phyloP scores from a whole-genome alignment of 2,329 filamentous ascomycete species.

The Hypoxylon sp. region DNA sequence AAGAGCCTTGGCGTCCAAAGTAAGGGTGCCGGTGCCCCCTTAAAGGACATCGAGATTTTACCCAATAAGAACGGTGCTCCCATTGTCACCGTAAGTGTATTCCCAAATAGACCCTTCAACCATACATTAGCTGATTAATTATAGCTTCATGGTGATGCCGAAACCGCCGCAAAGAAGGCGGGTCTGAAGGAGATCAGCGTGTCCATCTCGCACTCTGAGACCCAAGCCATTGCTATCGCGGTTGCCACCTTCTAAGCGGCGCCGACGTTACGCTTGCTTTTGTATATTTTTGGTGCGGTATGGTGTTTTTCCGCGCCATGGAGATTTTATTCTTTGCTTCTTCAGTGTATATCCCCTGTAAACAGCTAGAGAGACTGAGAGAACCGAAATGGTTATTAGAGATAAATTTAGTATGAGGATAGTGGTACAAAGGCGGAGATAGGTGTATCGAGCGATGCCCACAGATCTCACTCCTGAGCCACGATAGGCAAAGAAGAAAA shows the following conservation, averaged over 20 bases:
- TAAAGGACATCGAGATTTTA: conserved; percentile 95
- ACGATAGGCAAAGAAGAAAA: background rate
- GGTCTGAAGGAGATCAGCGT: conserved; percentile 90
- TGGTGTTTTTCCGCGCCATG: conserved; percentile 24
- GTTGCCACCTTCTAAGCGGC: conserved; percentile 78
- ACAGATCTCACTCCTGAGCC: background rate
- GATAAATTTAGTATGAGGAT: background rate
- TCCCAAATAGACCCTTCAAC: conserved; percentile 7
- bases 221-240: conserved; percentile 93
- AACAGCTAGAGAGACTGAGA: conserved; percentile 22
- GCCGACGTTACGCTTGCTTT: conserved; percentile 8
- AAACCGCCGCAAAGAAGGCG: conserved; percentile 83
- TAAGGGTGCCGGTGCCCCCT: conserved; percentile 86
- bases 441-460: background rate
- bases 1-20: conserved; percentile 91
- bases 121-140: conserved; percentile 53
- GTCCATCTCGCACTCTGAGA: conserved; percentile 95
- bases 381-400: conserved; percentile 15
- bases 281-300: conserved; percentile 19
- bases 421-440: conserved; percentile 2
- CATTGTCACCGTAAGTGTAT: conserved; percentile 78
- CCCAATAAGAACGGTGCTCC: conserved; percentile 86
- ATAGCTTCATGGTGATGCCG: conserved; percentile 87
- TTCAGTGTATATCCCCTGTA: conserved; percentile 37
- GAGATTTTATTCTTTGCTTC: conserved; percentile 19